phyloP scores from a whole-genome alignment of 2,329 filamentous ascomycete genomes.

The Furcasterigmium furcatum region DNA sequence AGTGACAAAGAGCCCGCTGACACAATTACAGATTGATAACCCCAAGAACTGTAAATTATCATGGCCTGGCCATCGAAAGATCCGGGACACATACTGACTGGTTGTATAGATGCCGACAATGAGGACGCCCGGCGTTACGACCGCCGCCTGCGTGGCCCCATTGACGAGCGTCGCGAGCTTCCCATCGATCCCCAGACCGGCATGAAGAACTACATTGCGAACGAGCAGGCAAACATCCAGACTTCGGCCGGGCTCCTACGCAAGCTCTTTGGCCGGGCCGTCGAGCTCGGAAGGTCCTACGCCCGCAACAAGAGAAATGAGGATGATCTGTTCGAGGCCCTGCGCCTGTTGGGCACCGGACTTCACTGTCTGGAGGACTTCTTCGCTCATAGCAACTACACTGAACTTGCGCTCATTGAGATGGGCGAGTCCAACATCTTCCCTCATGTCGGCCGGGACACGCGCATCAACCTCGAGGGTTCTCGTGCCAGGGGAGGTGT shows the following conservation, averaged over 20 bases:
- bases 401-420: constrained; percentile 83
- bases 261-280: constrained; percentile 67
- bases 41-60: constrained; percentile 50
- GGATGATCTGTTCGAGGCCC: constrained; percentile 84
- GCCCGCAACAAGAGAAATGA: constrained; percentile 56
- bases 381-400: constrained; percentile 91
- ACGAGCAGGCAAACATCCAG: constrained; percentile 73
- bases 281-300: constrained; percentile 78
- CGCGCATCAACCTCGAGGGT: constrained; percentile 67
- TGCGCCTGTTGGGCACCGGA: constrained; percentile 82
- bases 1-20: not conserved
- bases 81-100: not conserved
- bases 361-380: constrained; percentile 92
- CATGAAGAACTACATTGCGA: constrained; percentile 94
- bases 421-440: constrained; percentile 79
- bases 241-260: constrained; percentile 78
- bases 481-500: constrained; percentile 53
- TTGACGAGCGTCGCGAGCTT: constrained; percentile 77
- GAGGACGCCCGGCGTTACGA: constrained; percentile 82
- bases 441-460: constrained; percentile 77
- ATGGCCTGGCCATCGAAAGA: not conserved
- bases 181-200: constrained; percentile 72
- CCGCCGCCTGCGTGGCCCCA: constrained; percentile 71
- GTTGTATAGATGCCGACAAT: constrained; percentile 71
- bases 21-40: constrained; percentile 56